Base-by-base conservation (phyloP, 192 early-diverging fungal genomes). In the Coemansia sp. region DNA sequence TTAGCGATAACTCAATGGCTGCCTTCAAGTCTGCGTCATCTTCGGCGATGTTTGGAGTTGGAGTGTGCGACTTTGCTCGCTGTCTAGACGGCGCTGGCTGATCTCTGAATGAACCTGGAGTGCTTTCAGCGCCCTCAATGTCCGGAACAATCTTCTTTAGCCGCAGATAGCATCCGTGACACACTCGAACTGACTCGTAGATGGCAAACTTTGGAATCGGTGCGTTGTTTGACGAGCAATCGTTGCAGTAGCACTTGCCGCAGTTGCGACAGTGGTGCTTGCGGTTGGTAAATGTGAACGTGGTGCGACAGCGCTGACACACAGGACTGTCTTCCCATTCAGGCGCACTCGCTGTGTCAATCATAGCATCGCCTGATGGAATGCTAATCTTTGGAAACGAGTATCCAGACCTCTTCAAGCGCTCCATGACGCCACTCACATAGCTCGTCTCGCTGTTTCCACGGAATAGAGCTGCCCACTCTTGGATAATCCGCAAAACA, bases 181-280 rank as follows among this genome's bases (percentile, higher is more conserved):
- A 99, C 5, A 99, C 97, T 48, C 97, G 90, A 14, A 98, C 97
- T 22, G 89, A 84, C 21, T 95, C 88, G 22, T 87, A 90, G 35
- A 96, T 89, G 35, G 93, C 97, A 53, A 96, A 80, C 50, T 92
- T 87, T 14, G 94, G 92, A 53, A 99, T 79, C 4, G 94, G 70
- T 50, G 91, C 79, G 5, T 69, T 89, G 78, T 96, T 97, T 38
- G 92, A 89, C 8, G 95, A 98, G 73, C 97, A 99, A 54, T 91
- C 84, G 19, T 91, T 86, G 79, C 96, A 98, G 65, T 92, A 98
- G 17, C 93, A 94, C 37, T 89, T 79, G 14, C 97, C 97, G 73
- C 97, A 99, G 66, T 95, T 92, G 71, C 97, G 90, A 67, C 97
- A 99, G 78, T 99, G 97, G 73, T 99, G 97, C 74, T 98, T 97